Percentiles rank a stretch among this genome's conserved stretches.
Evolutionary conservation across 208 protist genomes (phyloP).

Genomic region (Acanthamoeba culbertsoni): DNA sequence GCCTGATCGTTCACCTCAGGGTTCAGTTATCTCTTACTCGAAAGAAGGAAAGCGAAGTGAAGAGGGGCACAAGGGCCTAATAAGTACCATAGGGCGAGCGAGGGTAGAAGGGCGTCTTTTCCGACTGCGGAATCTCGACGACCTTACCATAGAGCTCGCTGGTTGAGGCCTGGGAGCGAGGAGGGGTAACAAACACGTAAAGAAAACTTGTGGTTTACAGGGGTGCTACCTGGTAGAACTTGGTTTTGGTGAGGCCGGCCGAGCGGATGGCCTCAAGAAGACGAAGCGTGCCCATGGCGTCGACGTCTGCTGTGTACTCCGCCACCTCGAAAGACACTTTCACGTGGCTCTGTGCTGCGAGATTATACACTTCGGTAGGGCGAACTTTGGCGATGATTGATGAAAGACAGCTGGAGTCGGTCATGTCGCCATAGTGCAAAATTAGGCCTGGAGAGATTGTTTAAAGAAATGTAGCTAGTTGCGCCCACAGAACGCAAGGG

Average conservation of each 20-base stretch:
- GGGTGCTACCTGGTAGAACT: slow-evolving; percentile 81
- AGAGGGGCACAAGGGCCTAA: not conserved
- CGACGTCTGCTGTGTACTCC: slow-evolving; percentile 93
- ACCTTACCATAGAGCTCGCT: slow-evolving; percentile 92
- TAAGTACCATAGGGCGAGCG: slow-evolving; percentile 86
- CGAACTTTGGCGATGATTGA: slow-evolving; percentile 83
- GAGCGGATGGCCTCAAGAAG: slow-evolving; percentile 92
- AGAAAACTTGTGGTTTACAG: not conserved
- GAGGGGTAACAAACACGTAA: slow-evolving; percentile 57
- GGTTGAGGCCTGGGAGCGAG: slow-evolving; percentile 80
- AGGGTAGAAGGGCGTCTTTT: slow-evolving; percentile 95
- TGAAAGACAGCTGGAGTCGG: slow-evolving; percentile 87
- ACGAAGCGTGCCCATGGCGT: slow-evolving; percentile 90
- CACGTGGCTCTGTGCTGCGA: slow-evolving; percentile 92
- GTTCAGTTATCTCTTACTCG: not conserved
- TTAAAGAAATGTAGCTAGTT: not conserved
- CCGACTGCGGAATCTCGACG: slow-evolving; percentile 90
- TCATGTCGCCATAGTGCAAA: slow-evolving; percentile 93
- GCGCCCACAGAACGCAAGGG: no score
- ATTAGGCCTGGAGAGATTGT: slow-evolving; percentile 79
- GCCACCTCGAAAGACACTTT: slow-evolving; percentile 95
- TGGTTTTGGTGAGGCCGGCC: slow-evolving; percentile 81
- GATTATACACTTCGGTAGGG: slow-evolving; percentile 92
- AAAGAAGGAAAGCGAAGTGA: not conserved
- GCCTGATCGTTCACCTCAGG: slow-evolving; percentile 65